Percentiles rank a stretch among this genome's conserved stretches.
phyloP scores from a whole-genome alignment of 805 yeast genomes.

The Cyberlindnera saturnus region DNA sequence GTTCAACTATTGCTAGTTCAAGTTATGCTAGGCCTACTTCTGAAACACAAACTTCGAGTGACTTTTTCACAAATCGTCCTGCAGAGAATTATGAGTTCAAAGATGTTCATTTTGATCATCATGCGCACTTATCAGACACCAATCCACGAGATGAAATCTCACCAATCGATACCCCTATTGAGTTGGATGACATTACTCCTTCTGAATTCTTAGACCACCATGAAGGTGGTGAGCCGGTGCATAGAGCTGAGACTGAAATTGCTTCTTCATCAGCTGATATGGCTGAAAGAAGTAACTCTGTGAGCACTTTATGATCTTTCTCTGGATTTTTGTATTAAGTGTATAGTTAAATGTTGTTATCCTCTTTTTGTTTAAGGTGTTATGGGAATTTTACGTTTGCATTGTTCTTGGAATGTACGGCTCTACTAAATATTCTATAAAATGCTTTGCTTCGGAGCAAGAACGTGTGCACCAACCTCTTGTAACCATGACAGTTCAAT shows the following conservation, averaged over 20 bases:
- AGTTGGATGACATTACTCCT: constrained; percentile 1
- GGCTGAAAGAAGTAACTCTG: neutral
- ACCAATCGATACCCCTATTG: neutral
- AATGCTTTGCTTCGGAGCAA: constrained; percentile 12
- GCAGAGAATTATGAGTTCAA: constrained; percentile 2
- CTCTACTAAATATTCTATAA: neutral
- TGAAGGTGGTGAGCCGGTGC: constrained; percentile 6
- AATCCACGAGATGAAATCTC: neutral
- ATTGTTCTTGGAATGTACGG: too few relatives aligned
- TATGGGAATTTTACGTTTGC: too few relatives aligned
- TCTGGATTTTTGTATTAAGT: neutral
- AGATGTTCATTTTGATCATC: constrained; percentile 12
- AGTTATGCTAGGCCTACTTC: neutral
- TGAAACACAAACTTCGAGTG: neutral
- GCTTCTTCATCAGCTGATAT: neutral
- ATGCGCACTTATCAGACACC: neutral
- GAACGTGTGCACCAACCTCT: constrained; percentile 38
- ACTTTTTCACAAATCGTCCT: constrained; percentile 1
- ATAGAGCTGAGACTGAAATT: constrained; percentile 8
- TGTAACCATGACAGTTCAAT: constrained; percentile 82
- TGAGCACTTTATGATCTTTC: neutral
- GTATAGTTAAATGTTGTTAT: neutral
- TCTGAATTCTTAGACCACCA: constrained; percentile 2
- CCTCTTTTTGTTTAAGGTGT: too few relatives aligned
- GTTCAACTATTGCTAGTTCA: neutral